Evolutionary conservation across 345 rosid genomes (phyloP).

Genomic region (Rhizophora apiculata): DNA sequence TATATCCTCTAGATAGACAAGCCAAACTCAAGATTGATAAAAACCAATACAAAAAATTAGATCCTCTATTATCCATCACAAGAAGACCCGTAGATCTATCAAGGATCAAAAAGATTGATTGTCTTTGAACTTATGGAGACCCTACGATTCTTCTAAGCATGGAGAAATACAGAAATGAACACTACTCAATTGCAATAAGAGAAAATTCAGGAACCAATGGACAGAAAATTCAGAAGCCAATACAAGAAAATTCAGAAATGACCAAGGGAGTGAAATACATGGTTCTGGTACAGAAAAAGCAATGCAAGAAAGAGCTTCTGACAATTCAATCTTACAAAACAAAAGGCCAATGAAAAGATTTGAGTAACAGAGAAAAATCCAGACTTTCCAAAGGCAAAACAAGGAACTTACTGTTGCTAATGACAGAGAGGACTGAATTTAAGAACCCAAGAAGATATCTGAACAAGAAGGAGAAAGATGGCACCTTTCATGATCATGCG

Average conservation of each 20-base stretch:
- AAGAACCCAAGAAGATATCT: slow-evolving; percentile 8
- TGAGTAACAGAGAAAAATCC: neutral
- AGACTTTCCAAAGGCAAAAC: slow-evolving; percentile 6
- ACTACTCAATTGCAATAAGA: slow-evolving; percentile 1
- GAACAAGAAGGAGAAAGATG: slow-evolving; percentile 17
- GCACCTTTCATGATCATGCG: slow-evolving; percentile 28
- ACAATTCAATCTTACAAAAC: slow-evolving; percentile 2
- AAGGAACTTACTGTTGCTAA: neutral
- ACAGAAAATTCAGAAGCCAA: neutral
- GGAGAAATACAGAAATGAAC: neutral
- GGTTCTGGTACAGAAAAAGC: neutral
- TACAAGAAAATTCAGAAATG: neutral
- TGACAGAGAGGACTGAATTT: neutral
- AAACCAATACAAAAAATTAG: slow-evolving; percentile 36
- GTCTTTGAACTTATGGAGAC: neutral
- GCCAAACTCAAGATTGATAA: slow-evolving; percentile 37
- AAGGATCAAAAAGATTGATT: neutral
- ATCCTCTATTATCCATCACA: slow-evolving; percentile 39
- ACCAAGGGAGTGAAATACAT: neutral
- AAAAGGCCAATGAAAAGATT: neutral
- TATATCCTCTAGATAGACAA: slow-evolving; percentile 49
- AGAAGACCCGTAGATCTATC: slow-evolving; percentile 23
- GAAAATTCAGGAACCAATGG: slow-evolving; percentile 7
- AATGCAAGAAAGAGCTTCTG: slow-evolving; percentile 6
- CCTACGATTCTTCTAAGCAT: slow-evolving; percentile 5